Evolutionary conservation across 1,284 basidiomycete species (phyloP).

Genomic region (Sphagnurus paluster): DNA sequence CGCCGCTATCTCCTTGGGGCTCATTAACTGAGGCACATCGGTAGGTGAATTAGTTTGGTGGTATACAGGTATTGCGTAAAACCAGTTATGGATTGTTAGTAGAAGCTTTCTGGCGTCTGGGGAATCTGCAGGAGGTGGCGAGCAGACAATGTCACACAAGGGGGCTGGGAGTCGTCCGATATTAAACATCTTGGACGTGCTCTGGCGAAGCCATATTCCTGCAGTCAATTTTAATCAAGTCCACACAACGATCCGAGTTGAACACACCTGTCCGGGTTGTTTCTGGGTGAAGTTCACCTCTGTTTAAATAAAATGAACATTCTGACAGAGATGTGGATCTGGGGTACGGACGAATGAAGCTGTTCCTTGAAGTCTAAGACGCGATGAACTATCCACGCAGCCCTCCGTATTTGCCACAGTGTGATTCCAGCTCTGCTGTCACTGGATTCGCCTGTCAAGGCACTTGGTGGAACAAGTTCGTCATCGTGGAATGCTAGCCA

Average conservation of each 20-base stretch:
- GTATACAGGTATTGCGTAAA: slow-evolving; percentile 79
- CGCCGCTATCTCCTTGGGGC: slow-evolving; percentile 62
- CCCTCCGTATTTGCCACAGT: slow-evolving; percentile 84
- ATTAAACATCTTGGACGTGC: slow-evolving; percentile 71
- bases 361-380: slow-evolving; percentile 79
- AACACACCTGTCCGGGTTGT: slow-evolving; percentile 60
- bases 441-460: slow-evolving; percentile 37
- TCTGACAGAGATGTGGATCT: slow-evolving; percentile 5
- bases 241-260: too few species aligned
- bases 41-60: slow-evolving; percentile 27
- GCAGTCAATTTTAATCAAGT: slow-evolving; percentile 3
- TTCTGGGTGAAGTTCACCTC: slow-evolving; percentile 56
- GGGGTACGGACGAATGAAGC: slow-evolving; percentile 59
- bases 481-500: slow-evolving; percentile 88
- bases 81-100: slow-evolving; percentile 79
- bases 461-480: slow-evolving; percentile 46
- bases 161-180: slow-evolving; percentile 70
- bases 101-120: slow-evolving; percentile 64
- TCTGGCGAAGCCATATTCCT: slow-evolving; percentile 69
- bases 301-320: slow-evolving; percentile 23
- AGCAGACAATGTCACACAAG: slow-evolving; percentile 64
- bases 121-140: slow-evolving; percentile 41
- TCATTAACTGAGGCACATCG: slow-evolving; percentile 31
- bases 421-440: slow-evolving; percentile 53
- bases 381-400: slow-evolving; percentile 81